A percentile compares a stretch with the other conserved stretches of the same genome.
Evolutionary conservation across 495 filamentous ascomycete genomes (phyloP).

Genomic region (Baudoinia panamericana): DNA sequence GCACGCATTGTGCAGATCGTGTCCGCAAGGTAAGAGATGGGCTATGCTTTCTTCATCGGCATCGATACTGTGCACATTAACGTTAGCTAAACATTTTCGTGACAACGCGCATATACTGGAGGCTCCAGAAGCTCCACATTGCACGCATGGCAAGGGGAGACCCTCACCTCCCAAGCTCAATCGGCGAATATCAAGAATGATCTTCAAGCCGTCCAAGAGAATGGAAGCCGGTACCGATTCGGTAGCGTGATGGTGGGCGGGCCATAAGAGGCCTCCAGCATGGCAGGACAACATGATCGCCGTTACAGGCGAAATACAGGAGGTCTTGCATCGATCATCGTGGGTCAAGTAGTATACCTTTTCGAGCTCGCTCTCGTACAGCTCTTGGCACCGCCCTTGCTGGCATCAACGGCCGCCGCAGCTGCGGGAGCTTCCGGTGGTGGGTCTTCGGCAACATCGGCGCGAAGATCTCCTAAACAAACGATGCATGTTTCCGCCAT

Average conservation of each 20-base stretch:
- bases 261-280: slow-evolving; percentile 19
- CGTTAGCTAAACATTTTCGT: slow-evolving; percentile 10
- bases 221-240: slow-evolving; percentile 20
- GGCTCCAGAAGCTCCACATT: slow-evolving; percentile 12
- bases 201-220: slow-evolving; percentile 25
- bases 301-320: slow-evolving; percentile 5
- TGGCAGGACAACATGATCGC: slow-evolving; percentile 14
- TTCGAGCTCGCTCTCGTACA: slow-evolving; percentile 6
- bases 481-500: slow-evolving; percentile 88
- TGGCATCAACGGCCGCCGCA: slow-evolving; percentile 8
- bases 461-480: slow-evolving; percentile 79
- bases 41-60: slow-evolving; percentile 43
- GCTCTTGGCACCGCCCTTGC: slow-evolving; percentile 8
- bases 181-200: slow-evolving; percentile 23
- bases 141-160: slow-evolving; percentile 8
- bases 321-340: slow-evolving; percentile 7
- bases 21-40: slow-evolving; percentile 62
- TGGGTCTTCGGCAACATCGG: slow-evolving; percentile 40
- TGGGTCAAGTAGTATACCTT: slow-evolving; percentile 18
- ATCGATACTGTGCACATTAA: slow-evolving; percentile 7
- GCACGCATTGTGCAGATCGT: slow-evolving; percentile 83
- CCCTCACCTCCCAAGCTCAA: slow-evolving; percentile 22
- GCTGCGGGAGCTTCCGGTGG: slow-evolving; percentile 31
- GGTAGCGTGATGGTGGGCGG: slow-evolving; percentile 7
- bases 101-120: slow-evolving; percentile 7